Evolutionary conservation across 2,329 filamentous ascomycete genomes (phyloP).

Genomic region (Coniochaeta sp.): DNA sequence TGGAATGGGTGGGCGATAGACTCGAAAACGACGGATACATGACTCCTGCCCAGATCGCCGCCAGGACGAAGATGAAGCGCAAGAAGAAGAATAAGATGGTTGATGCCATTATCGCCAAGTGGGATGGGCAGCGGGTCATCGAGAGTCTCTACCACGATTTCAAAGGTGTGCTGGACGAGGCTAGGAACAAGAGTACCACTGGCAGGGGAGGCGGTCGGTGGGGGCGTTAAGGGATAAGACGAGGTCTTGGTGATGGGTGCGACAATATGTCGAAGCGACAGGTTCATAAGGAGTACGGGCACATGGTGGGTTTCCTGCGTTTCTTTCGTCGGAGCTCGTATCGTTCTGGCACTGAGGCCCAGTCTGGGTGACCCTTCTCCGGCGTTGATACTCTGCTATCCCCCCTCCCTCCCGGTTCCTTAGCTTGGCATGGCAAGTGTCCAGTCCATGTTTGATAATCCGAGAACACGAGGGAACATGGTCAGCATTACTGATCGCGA

Average conservation of each 20-base stretch:
- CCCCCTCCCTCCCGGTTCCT: too few relatives aligned
- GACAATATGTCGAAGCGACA: neutral
- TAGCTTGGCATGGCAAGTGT: too few relatives aligned
- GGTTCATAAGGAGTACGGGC: neutral
- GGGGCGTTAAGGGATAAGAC: neutral
- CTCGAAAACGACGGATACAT: constrained; percentile 53
- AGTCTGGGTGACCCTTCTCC: too few relatives aligned
- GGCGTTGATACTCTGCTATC: too few relatives aligned
- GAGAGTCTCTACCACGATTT: constrained; percentile 55
- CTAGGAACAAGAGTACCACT: constrained; percentile 37
- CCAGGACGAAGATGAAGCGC: constrained; percentile 53
- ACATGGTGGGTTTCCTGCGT: too few relatives aligned
- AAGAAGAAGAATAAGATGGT: constrained; percentile 54
- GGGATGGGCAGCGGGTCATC: constrained; percentile 35
- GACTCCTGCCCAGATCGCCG: constrained; percentile 46
- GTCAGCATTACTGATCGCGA: too few relatives aligned
- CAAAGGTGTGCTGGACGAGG: constrained; percentile 51
- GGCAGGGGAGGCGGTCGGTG: constrained; percentile 11
- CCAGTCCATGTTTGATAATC: too few relatives aligned
- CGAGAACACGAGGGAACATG: too few relatives aligned
- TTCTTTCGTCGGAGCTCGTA: too few relatives aligned
- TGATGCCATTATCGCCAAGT: constrained; percentile 55
- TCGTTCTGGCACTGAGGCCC: too few relatives aligned
- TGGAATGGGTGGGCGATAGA: constrained; percentile 60
- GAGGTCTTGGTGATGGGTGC: neutral